Evolutionary conservation across 371 early-diverging fungal species (phyloP).

Genomic region (Polyrhizophydium stewartii): DNA sequence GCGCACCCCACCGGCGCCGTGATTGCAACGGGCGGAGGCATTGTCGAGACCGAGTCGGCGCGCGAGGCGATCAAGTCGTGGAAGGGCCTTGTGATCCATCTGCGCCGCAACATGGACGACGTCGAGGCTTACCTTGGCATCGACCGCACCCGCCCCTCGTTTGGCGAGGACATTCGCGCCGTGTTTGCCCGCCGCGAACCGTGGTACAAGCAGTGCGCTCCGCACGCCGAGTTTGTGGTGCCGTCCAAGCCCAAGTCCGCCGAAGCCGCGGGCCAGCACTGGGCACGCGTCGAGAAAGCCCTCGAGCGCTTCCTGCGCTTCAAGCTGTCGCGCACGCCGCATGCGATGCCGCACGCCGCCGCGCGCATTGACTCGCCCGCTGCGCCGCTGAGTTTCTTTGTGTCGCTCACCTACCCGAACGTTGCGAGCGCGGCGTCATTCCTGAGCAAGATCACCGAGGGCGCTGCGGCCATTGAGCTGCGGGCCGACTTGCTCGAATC

Average conservation of each 20-base stretch:
- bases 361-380: conserved; percentile 8
- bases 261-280: conserved; percentile 6
- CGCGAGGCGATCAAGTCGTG: conserved; percentile 59
- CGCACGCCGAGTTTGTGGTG: conserved; percentile 72
- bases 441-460: conserved; percentile 63
- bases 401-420: conserved; percentile 82
- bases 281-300: conserved; percentile 59
- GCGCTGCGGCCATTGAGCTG: conserved; percentile 87
- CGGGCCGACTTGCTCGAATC: conserved; percentile 80
- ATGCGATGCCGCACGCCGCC: conserved; percentile 14
- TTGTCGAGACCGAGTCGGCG: conserved; percentile 79
- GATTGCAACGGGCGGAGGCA: conserved; percentile 93
- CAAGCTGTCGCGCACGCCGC: conserved; percentile 14
- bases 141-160: conserved; percentile 83
- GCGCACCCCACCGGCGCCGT: conserved; percentile 57
- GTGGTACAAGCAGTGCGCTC: conserved; percentile 75
- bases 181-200: conserved; percentile 77
- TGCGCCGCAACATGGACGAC: conserved; percentile 76
- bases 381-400: conserved; percentile 62
- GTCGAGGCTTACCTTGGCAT: conserved; percentile 70
- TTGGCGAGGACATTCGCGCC: conserved; percentile 71
- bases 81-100: conserved; percentile 64
- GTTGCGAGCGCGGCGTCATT: conserved; percentile 45
- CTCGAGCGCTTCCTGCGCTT: conserved; percentile 63
- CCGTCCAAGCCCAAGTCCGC: conserved; percentile 20